Evolutionary conservation across 176 grass and related monocot species (phyloP), one percentile per base, ranked within the genome.

Genomic region (Phoenix dactylifera): DNA sequence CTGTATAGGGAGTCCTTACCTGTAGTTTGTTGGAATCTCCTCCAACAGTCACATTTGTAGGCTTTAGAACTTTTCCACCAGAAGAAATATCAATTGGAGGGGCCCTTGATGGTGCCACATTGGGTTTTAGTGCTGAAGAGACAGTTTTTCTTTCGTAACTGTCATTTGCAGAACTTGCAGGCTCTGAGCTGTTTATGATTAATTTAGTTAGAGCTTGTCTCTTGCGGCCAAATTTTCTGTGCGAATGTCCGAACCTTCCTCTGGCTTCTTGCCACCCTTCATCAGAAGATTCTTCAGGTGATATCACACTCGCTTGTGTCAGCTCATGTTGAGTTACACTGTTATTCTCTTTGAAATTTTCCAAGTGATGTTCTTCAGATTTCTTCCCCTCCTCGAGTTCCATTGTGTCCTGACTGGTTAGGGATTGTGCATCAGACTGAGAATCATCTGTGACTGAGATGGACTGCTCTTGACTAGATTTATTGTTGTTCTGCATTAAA

Each of bases 221-320:
- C 79, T 70, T 85, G 22, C 39, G 63, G 58, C 61, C 63, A 59
- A 50, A 78, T 86, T 77, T 89, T 86, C 68, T 80, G n/a, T 72
- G 78, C 18, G 56, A 75, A 59, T 86, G 83, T 56, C 76, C 73
- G 51, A 76, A 83, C 19, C 85, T 69, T 50, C 84, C 87, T 80
- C 74, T 83, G 61, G 94, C 88, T 69, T 81, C 85, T 79, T 98
- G 94, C 94, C 94, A 98, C 28, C 94, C 88, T 72, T 93, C 94
- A 77, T 98, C 88, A 71, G 93, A 85, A 77, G 86, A 92, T 77
- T 98, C 88, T 74, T 85, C 81, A 74, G 94, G 78, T 54, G 79
- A 92, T 57, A 89, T 58, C 72, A 71, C 51, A 52, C 77, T 79
- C 5, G 16, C 26, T 30, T 86, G 76, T 71, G 69, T 76, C 53